Percentiles rank a stretch among this genome's conserved stretches.
These are phyloP conservation scores for Malus hybrid DNA, from an alignment of 331 rosid genomes.

Conservation along the genomic window DNA sequence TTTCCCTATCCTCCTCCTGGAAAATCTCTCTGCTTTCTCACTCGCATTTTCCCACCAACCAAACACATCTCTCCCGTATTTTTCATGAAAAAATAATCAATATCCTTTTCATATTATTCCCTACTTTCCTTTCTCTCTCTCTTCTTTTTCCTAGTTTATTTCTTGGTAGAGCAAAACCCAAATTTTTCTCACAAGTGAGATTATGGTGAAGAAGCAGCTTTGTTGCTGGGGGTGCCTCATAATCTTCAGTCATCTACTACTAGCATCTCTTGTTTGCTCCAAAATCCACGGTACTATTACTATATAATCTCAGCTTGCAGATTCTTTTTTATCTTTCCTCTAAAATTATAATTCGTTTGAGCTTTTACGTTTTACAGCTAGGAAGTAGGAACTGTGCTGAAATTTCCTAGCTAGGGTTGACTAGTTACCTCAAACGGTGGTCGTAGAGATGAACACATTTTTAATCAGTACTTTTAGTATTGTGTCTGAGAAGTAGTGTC, in stretches of 20 bases:
- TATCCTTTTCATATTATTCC: not conserved
- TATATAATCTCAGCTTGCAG: not conserved
- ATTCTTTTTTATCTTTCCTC: not conserved
- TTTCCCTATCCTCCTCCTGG: not conserved
- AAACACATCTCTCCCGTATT: not conserved
- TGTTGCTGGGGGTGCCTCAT: constrained; percentile 18
- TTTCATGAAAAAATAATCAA: not conserved
- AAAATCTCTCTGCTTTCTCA: not conserved
- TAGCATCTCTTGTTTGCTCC: constrained; percentile 57
- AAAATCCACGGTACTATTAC: constrained; percentile 55
- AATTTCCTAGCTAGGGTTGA: too few relatives aligned
- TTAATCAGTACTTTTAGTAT: too few relatives aligned
- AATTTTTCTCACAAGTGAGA: constrained; percentile 7
- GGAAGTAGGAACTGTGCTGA: not conserved
- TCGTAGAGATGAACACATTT: not conserved
- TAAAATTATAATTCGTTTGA: not conserved
- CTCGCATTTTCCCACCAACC: constrained; percentile 1
- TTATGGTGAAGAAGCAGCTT: constrained; percentile 46
- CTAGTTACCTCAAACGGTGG: not conserved
- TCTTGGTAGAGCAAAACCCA: constrained; percentile 24
- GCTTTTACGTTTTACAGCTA: not conserved
- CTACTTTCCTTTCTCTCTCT: constrained; percentile 14
- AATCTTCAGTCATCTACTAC: constrained; percentile 32
- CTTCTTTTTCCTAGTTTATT: constrained; percentile 1
- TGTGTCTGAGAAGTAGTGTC: too few relatives aligned